These are phyloP conservation scores for Capronia coronata DNA, from an alignment of 2,329 filamentous ascomycete genomes.

Conservation along the genomic window DNA sequence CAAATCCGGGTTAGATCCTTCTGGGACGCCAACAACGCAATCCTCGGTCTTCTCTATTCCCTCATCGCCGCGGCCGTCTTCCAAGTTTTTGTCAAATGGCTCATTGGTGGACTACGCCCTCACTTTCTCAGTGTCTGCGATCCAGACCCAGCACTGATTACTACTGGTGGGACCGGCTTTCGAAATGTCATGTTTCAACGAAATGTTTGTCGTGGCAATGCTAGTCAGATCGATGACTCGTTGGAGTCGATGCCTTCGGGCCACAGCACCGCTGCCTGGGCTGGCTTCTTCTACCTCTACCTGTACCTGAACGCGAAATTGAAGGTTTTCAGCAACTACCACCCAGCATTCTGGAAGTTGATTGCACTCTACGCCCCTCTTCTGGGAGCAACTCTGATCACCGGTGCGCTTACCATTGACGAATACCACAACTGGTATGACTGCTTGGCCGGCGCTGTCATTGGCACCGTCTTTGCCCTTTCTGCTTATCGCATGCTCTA, in stretches of 20 bases:
- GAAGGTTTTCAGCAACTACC: constrained; percentile 67
- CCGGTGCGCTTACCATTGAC: constrained; percentile 63
- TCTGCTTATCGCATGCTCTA: constrained; percentile 62
- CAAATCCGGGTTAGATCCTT: constrained; percentile 63
- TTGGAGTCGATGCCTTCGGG: constrained; percentile 68
- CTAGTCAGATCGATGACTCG: constrained; percentile 58
- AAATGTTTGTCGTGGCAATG: constrained; percentile 63
- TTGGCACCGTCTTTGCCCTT: constrained; percentile 61
- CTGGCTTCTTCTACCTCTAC: constrained; percentile 52
- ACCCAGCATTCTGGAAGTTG: constrained; percentile 68
- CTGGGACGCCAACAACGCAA: constrained; percentile 62
- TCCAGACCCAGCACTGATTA: constrained; percentile 45
- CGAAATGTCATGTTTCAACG: constrained; percentile 60
- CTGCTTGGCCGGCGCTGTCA: constrained; percentile 58
- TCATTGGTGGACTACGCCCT: constrained; percentile 66
- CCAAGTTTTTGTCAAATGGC: constrained; percentile 68
- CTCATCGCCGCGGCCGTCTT: constrained; percentile 67
- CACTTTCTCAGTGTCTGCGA: constrained; percentile 67
- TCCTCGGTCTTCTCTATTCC: constrained; percentile 62
- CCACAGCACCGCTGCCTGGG: constrained; percentile 60
- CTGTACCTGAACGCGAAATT: constrained; percentile 74
- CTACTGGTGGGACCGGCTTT: constrained; percentile 47
- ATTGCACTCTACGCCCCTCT: constrained; percentile 59
- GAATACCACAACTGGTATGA: constrained; percentile 74
- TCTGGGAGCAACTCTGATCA: constrained; percentile 61